Base-by-base conservation (phyloP, 208 protist genomes). In the Acanthamoeba divionensis region DNA sequence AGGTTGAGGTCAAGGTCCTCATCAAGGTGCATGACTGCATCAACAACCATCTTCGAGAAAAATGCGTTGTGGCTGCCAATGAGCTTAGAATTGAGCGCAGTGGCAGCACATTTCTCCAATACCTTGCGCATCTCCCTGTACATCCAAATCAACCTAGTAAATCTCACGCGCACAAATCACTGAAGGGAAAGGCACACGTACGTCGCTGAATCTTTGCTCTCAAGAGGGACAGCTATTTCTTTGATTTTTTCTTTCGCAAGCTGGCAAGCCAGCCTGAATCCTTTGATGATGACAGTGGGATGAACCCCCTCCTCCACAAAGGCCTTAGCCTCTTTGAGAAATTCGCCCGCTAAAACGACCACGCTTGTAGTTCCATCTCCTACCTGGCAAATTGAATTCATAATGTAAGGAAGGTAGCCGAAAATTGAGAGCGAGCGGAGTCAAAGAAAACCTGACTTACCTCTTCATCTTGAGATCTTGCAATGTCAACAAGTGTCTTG, bases 331-430 rank as follows among this genome's bases (percentile, higher is more conserved):
- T 98, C 96, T 91, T 98, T 98, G 21, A 99, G 95, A 52, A 99
- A 96, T 91, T 99, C 98, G 52, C 98, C 98, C 18, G 99, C 98
- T 10, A 99, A 93, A 60, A 99, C 93, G 12, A 99, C 98, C 7
- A 99, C 99, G n/a, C 96, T 98, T 12, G 99, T 99, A 15, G 99
- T 99, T 79, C 99, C 99, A 94, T 99, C 99, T 88, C 99, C 99
- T 26, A 99, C 98, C 96, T 99, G 97, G 96, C 96, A 91, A 99
- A 97, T 94, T 99, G 97, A 41, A 50, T 13, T 1, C n/a, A 88
- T 29, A 93, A 77, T n/a, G 60, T 77, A 21, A 94, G 63, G 18
- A 79, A 83, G 36, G 29, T 9, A 88, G 18, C 44, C 55, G 85
- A 21, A 24, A 67, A 29, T 18, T 85, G 38, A n/a, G n/a, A n/a